These are phyloP conservation scores for Prorocentrum cordatum DNA, from an alignment of 169 alveolate species.

Conservation along the genomic window DNA sequence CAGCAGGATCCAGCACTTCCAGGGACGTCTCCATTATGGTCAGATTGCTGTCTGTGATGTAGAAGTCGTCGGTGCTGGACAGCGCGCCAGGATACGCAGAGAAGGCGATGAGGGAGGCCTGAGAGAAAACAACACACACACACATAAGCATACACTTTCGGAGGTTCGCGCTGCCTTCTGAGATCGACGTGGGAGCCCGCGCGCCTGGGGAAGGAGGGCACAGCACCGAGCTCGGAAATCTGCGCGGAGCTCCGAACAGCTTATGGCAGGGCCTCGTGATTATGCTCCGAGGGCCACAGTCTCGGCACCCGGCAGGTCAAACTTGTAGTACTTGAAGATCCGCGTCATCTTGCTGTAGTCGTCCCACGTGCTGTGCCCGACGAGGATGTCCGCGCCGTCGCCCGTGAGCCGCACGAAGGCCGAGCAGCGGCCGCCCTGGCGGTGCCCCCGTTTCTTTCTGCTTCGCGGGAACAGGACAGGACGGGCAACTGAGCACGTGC, in stretches of 20 bases:
- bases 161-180: no score
- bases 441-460: no score
- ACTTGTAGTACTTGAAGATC: constrained; percentile 52
- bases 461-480: no score
- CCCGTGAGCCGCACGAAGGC: constrained; percentile 42
- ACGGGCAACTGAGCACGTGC: no score
- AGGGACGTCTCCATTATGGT: constrained; percentile 36
- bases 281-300: no score
- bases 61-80: constrained; percentile 46
- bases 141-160: no score
- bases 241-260: no score
- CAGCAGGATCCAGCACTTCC: constrained; percentile 20
- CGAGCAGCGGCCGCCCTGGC: constrained; percentile 66
- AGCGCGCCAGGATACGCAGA: constrained; percentile 44
- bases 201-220: no score
- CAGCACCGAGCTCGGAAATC: no score
- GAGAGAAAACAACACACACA: no score
- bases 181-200: no score
- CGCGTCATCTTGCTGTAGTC: constrained; percentile 62
- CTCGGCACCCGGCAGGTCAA: constrained; percentile 40
- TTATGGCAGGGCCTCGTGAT: no score
- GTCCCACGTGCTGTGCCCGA: constrained; percentile 56
- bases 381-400: constrained; percentile 12
- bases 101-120: constrained; percentile 16
- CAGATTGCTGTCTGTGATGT: background rate